phyloP scores from a whole-genome alignment of 306 rosid species.

The Prunus salicina region DNA sequence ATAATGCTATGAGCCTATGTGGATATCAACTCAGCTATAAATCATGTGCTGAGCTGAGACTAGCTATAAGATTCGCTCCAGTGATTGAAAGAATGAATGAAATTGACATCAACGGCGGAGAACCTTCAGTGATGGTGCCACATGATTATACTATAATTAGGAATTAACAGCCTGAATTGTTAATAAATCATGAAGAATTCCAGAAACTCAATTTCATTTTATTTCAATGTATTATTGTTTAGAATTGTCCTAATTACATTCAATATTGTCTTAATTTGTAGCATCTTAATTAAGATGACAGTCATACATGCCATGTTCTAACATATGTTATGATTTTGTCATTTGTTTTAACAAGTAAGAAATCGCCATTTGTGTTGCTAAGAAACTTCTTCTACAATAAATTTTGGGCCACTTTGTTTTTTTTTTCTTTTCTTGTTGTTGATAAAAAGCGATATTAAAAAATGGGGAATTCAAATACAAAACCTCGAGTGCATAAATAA shows the following conservation, averaged over 20 bases:
- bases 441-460: too few species aligned
- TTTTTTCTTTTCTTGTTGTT: too few species aligned
- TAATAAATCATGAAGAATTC: background rate
- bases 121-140: background rate
- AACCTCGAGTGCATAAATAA: fast-evolving
- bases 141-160: background rate
- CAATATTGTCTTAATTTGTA: background rate
- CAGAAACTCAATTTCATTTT: background rate
- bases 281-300: background rate
- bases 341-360: background rate
- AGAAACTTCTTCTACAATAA: background rate
- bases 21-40: constrained; percentile 24
- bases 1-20: background rate
- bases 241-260: background rate
- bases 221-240: background rate
- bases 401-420: too few species aligned
- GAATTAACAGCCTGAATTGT: background rate
- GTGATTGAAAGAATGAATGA: constrained; percentile 16
- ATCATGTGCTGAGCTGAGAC: background rate
- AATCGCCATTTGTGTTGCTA: background rate
- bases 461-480: too few species aligned
- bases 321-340: background rate
- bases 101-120: constrained; percentile 28
- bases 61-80: background rate
- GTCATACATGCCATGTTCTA: too few species aligned